Conservation (phyloP, 345 rosid species). For the Pelargonium nanum region DNA sequence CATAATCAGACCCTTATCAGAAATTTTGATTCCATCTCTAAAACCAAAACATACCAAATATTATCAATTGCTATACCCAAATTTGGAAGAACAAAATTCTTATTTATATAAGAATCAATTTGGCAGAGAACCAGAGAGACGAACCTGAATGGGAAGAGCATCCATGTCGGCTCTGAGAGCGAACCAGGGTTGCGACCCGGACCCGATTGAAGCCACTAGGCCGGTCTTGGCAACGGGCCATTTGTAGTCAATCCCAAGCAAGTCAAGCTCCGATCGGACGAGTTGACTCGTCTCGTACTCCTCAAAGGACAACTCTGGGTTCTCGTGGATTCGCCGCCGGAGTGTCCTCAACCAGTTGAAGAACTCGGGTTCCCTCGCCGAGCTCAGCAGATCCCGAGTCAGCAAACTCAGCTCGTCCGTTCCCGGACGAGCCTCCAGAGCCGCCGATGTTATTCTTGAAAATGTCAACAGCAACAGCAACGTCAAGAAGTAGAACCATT, state of each 20-base stretch:
- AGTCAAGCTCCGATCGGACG: conserved; percentile 29
- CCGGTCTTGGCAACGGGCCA: conserved; percentile 50
- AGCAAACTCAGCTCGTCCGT: conserved; percentile 12
- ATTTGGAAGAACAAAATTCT: too few species aligned
- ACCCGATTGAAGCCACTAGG: conserved; percentile 34
- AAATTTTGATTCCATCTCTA: too few species aligned
- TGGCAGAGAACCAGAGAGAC: too few species aligned
- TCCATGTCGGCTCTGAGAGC: conserved; percentile 55
- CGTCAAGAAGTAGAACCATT: conserved; percentile 1
- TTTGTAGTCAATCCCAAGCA: conserved; percentile 27
- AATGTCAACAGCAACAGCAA: background rate
- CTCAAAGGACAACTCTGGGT: conserved; percentile 39
- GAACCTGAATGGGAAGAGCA: conserved; percentile 47
- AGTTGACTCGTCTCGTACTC: conserved; percentile 32
- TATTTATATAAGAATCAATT: too few species aligned
- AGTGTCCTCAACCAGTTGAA: conserved; percentile 28
- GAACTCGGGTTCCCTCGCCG: conserved; percentile 32
- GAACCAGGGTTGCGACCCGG: conserved; percentile 35
- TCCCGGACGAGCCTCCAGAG: background rate
- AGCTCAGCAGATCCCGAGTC: conserved; percentile 16
- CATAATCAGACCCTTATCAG: too few species aligned
- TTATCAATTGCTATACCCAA: too few species aligned
- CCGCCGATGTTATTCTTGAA: background rate
- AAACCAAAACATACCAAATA: too few species aligned
- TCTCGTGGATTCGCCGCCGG: conserved; percentile 36